Conservation (phyloP, 306 rosid genomes). For the Astragalus glycyphyllos region DNA sequence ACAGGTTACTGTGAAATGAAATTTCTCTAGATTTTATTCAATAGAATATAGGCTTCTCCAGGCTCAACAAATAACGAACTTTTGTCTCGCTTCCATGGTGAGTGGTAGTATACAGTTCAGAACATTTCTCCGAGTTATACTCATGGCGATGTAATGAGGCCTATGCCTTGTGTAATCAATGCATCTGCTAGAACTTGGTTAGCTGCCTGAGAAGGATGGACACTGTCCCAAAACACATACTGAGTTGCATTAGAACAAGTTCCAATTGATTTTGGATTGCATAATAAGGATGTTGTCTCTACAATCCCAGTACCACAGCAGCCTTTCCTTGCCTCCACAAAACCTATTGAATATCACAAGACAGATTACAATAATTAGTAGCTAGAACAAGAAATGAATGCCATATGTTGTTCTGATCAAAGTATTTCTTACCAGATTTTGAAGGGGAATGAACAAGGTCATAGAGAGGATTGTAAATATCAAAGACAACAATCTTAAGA, state of each 20-base stretch:
- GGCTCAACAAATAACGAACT: conserved; percentile 33
- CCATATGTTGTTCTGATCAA: conserved; percentile 2
- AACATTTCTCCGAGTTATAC: background rate
- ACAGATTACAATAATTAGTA: conserved; percentile 6
- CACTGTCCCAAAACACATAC: conserved; percentile 94
- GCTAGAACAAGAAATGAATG: background rate
- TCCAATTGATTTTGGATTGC: conserved; percentile 78
- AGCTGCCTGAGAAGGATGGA: conserved; percentile 91
- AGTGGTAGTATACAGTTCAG: background rate
- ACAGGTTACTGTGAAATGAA: conserved; percentile 6
- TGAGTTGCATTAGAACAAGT: conserved; percentile 87
- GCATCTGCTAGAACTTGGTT: conserved; percentile 47
- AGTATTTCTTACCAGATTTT: conserved; percentile 59
- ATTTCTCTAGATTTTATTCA: conserved; percentile 27
- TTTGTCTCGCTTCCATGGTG: conserved; percentile 38
- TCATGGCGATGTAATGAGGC: too few species aligned
- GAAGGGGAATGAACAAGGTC: conserved; percentile 84
- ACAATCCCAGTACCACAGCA: conserved; percentile 87
- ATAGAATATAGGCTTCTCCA: conserved; percentile 34
- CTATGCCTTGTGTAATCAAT: too few species aligned
- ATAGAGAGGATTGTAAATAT: conserved; percentile 74
- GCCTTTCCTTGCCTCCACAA: conserved; percentile 76
- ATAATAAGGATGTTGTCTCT: conserved; percentile 73
- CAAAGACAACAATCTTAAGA: conserved; percentile 77
- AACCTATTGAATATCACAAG: conserved; percentile 53